These are phyloP conservation scores for Elsinoe fawcettii DNA, from an alignment of 2,329 filamentous ascomycete species.

Conservation along the genomic window DNA sequence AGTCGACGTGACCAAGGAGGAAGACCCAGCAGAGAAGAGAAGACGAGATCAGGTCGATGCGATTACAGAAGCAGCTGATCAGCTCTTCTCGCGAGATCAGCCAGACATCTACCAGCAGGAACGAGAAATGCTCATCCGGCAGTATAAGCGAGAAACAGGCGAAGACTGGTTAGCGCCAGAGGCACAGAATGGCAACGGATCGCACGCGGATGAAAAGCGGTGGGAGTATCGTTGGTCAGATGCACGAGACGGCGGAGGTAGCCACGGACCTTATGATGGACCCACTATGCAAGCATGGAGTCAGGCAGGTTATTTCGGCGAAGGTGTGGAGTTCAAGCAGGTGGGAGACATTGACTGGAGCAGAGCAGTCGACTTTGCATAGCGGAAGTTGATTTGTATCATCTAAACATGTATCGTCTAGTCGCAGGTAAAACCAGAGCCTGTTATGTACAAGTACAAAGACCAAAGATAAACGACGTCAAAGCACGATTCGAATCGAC, in stretches of 20 bases:
- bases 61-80: slow-evolving; percentile 85
- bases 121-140: slow-evolving; percentile 71
- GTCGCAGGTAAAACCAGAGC: background rate
- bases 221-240: slow-evolving; percentile 96
- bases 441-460: slow-evolving; percentile 4
- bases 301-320: slow-evolving; percentile 84
- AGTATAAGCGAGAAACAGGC: slow-evolving; percentile 77
- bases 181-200: slow-evolving; percentile 15
- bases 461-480: background rate
- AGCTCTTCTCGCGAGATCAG: slow-evolving; percentile 72
- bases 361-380: slow-evolving; percentile 30
- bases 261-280: slow-evolving; percentile 81
- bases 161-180: slow-evolving; percentile 63
- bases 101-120: slow-evolving; percentile 89
- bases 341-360: slow-evolving; percentile 39
- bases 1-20: slow-evolving; percentile 51
- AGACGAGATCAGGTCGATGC: slow-evolving; percentile 68
- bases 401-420: slow-evolving; percentile 5
- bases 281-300: slow-evolving; percentile 85
- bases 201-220: slow-evolving; percentile 33
- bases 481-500: background rate
- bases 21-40: slow-evolving; percentile 61
- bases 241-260: slow-evolving; percentile 67
- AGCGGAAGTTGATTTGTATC: background rate
- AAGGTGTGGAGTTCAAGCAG: slow-evolving; percentile 60